Percentiles rank a stretch among this genome's conserved stretches.
phyloP scores from a whole-genome alignment of 371 early-diverging fungal species.

The Syncephalastrum sp. region DNA sequence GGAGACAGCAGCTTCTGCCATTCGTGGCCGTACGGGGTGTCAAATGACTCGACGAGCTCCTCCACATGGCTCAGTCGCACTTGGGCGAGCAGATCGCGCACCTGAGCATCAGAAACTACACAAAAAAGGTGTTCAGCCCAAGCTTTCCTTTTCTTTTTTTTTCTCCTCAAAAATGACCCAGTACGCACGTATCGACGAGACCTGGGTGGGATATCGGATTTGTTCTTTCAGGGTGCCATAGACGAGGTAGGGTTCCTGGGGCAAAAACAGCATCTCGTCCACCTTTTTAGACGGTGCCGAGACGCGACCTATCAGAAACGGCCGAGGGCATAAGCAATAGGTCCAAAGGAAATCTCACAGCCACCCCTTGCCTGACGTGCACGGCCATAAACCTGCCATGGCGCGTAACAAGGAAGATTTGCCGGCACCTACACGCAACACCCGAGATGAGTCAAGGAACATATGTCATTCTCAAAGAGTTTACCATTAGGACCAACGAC shows the following conservation, averaged over 20 bases:
- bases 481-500: slow-evolving; percentile 73
- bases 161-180: too few species aligned
- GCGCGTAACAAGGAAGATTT: slow-evolving; percentile 73
- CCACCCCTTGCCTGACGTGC: slow-evolving; percentile 39
- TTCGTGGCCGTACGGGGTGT: slow-evolving; percentile 50
- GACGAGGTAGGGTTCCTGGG: slow-evolving; percentile 68
- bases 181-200: slow-evolving; percentile 27
- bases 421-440: slow-evolving; percentile 38
- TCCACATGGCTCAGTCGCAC: slow-evolving; percentile 57
- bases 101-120: slow-evolving; percentile 52
- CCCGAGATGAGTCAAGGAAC: too few species aligned
- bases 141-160: not conserved
- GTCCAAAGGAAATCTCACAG: not conserved
- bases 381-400: slow-evolving; percentile 73
- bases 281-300: not conserved
- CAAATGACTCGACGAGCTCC: slow-evolving; percentile 46
- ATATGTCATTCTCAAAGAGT: not conserved
- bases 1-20: slow-evolving; percentile 76
- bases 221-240: slow-evolving; percentile 75
- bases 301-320: not conserved
- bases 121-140: not conserved
- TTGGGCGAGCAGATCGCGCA: slow-evolving; percentile 37
- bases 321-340: not conserved
- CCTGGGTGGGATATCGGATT: slow-evolving; percentile 50
- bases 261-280: slow-evolving; percentile 59